Evolutionary conservation across 169 alveolate species (phyloP), one percentile per base, ranked within the genome.

Genomic region (Cryptosporidium xiaoi): DNA sequence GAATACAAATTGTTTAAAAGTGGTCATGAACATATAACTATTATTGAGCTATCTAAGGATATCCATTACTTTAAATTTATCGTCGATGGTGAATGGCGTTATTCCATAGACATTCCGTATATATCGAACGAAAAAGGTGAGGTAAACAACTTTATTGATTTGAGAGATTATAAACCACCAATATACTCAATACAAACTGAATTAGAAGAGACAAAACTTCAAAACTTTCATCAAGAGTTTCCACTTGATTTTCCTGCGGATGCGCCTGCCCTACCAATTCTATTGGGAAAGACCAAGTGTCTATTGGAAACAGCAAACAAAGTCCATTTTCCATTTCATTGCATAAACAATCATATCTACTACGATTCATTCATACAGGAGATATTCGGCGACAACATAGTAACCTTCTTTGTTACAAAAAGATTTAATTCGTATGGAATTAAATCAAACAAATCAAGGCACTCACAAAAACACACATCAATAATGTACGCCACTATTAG

Each of bases 51-150:
- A 15, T 56, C 77, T 46, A 77, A 53, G 50, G 64, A 60, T 44
- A 40, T 77, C 18, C 87, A 77, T 36, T 77, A 20, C n/a, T 77
- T n/a, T 31, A 77, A 77, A 77, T 77, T 60, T 48, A 77, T 77
- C 56, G 87, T 77, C 5, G 87, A 77, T 77, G 87, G 71, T 10
- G 87, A 77, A 62, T 77, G 87, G 87, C 65, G 87, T 24, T 77
- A 60, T n/a, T 77, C 87, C 29, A 29, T 48, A 12, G 71, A 77
- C 13, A 27, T 58, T 27, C 71, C 65, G 18, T 20, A 58, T 60
- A 46, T 55, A 33, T 60, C 64, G 2, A 46, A 77, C 71, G 18
- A 66, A 13, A 33, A 77, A 60, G 87, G 87, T 4, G 40, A 40
- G 20, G 18, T 62, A 8, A 77, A 60, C 40, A 77, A 77, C 50